These are phyloP conservation scores for Colletotrichum endophyticum DNA, from an alignment of 2,329 filamentous ascomycete genomes.

Conservation along the genomic window DNA sequence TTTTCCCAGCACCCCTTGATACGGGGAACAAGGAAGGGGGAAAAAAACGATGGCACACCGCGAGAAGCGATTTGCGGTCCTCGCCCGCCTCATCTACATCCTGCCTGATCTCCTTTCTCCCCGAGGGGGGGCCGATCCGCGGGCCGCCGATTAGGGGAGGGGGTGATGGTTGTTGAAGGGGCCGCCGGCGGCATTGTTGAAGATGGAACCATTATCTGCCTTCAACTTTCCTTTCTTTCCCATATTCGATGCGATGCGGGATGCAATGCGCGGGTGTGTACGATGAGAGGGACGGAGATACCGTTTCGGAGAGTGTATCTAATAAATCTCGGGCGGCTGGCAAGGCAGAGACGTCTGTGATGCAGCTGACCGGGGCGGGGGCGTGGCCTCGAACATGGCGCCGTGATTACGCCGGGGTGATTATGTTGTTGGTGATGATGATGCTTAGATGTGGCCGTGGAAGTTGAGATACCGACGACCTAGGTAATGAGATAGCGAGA, in stretches of 20 bases:
- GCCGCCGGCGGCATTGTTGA: not conserved
- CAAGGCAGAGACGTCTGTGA: not conserved
- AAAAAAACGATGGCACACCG: not conserved
- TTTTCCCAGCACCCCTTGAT: not conserved
- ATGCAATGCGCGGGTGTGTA: not conserved
- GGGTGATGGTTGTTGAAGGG: not conserved
- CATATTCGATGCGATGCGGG: not conserved
- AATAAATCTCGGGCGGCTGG: not conserved
- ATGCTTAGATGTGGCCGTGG: not conserved
- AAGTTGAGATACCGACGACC: not conserved
- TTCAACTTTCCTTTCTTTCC: not conserved
- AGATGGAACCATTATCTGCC: not conserved
- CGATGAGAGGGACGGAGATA: not conserved
- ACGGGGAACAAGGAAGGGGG: not conserved
- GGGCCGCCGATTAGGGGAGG: not conserved
- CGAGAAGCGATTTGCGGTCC: not conserved
- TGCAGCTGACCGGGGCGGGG: not conserved
- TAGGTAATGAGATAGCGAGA: not conserved
- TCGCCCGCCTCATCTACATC: not conserved
- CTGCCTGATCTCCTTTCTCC: not conserved
- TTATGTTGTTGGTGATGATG: not conserved
- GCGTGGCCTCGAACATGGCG: not conserved
- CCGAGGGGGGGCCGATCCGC: not conserved
- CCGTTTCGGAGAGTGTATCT: not conserved
- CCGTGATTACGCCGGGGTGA: not conserved